Conservation (phyloP, 805 yeast species). For the Cyberlindnera meyerae region DNA sequence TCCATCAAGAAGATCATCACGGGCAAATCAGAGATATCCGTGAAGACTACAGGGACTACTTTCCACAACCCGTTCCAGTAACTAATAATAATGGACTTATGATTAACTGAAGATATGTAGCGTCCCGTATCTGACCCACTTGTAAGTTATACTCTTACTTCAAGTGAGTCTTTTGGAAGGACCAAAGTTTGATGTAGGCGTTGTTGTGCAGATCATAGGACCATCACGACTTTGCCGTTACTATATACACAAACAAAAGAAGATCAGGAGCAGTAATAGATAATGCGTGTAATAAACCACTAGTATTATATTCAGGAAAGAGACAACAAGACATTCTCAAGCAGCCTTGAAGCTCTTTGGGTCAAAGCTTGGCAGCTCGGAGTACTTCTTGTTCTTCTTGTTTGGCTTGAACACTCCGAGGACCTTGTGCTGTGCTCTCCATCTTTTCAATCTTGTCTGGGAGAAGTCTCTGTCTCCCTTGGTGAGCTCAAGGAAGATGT, state of each 20-base stretch:
- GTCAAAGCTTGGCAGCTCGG: conserved; percentile 37
- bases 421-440: conserved; percentile 33
- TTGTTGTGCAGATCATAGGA: background rate
- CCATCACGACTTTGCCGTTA: too few species aligned
- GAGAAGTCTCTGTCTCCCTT: conserved; percentile 51
- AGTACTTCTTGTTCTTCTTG: conserved; percentile 35
- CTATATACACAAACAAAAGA: too few species aligned
- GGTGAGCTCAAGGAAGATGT: conserved; percentile 55
- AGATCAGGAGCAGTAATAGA: too few species aligned
- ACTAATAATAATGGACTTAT: too few species aligned
- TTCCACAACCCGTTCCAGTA: conserved; percentile 5
- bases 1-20: background rate
- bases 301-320: background rate
- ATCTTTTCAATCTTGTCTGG: conserved; percentile 33
- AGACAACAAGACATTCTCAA: conserved; percentile 2
- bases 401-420: conserved; percentile 35
- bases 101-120: too few species aligned
- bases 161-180: background rate
- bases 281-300: too few species aligned
- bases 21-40: conserved; percentile 3
- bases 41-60: conserved; percentile 17
- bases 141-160: conserved; percentile 4
- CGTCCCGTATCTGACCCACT: conserved; percentile 25
- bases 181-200: background rate
- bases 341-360: conserved; percentile 9